Percentiles rank a stretch among this genome's conserved stretches.
phyloP scores from a whole-genome alignment of 495 filamentous ascomycete species.

The Echria macrotheca region DNA sequence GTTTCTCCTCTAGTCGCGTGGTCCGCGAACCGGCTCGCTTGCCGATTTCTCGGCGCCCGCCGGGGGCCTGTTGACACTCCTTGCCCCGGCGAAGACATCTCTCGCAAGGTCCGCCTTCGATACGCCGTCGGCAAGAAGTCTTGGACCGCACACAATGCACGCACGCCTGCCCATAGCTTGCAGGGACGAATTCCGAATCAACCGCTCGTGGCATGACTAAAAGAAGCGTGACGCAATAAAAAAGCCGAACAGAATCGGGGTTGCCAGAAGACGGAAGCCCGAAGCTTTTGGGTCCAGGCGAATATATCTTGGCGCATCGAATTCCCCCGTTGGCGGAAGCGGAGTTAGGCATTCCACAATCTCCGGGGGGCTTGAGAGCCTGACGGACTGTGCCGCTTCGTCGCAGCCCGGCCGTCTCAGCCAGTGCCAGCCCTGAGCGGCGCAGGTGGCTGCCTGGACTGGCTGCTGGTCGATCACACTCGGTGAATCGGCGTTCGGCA shows the following conservation, averaged over 20 bases:
- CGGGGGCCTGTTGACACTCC: slow-evolving; percentile 34
- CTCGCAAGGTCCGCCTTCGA: slow-evolving; percentile 37
- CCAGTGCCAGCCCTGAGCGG: too few relatives aligned
- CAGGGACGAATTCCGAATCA: slow-evolving; percentile 13
- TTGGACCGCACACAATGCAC: slow-evolving; percentile 48
- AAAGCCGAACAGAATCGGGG: not conserved
- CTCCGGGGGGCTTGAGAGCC: not conserved
- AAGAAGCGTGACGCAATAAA: not conserved
- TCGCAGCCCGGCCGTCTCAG: too few relatives aligned
- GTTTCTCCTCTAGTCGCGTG: slow-evolving; percentile 45
- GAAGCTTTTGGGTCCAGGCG: too few relatives aligned
- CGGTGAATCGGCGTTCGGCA: too few relatives aligned
- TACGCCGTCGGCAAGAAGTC: slow-evolving; percentile 43
- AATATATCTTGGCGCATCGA: too few relatives aligned
- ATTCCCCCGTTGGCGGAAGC: too few relatives aligned
- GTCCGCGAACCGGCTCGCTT: slow-evolving; percentile 24
- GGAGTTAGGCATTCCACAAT: not conserved
- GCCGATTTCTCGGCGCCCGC: slow-evolving; percentile 32
- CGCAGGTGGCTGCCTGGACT: too few relatives aligned
- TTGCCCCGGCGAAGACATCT: slow-evolving; percentile 46
- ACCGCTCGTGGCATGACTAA: too few relatives aligned
- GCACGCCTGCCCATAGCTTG: slow-evolving; percentile 44
- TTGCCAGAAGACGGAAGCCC: not conserved
- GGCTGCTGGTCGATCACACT: too few relatives aligned
- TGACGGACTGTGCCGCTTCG: too few relatives aligned